Base-by-base conservation (phyloP, 179 eudicot genomes). In the Beta corolliflora region DNA sequence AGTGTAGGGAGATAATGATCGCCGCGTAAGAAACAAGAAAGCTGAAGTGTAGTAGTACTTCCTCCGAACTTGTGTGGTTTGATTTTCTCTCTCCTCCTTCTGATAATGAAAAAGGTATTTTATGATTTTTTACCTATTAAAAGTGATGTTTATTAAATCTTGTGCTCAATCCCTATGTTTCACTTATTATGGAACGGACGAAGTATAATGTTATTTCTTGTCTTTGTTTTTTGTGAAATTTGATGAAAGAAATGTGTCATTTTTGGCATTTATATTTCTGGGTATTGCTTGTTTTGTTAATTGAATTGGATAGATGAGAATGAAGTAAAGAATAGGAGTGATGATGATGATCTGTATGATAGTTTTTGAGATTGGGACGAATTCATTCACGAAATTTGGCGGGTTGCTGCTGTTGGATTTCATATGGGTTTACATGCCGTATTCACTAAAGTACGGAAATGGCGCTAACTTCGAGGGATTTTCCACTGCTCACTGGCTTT, bases 1-100 rank as follows among this genome's bases (percentile, higher is more conserved):
- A 59, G n/a, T 9, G 9, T 46, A 8, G 13, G 58, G 31, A 53
- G 60, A 70, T 13, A 56, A 69, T 70, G 71, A 81, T 84, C 73
- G 77, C 77, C 85, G 81, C 81, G 76, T 81, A 81, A 29, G 76
- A 55, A 64, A 21, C 10, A 52, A 4, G 59, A 45, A n/a, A 81
- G 15, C 25, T 53, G 59, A 58, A 36, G 12, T 36, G 2, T 3
- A 36, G n/a, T n/a, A n/a, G n/a, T n/a, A n/a, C n/a, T n/a, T n/a
- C n/a, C n/a, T n/a, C n/a, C n/a, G n/a, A n/a, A n/a, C n/a, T n/a
- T n/a, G n/a, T n/a, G n/a, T n/a, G n/a, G n/a, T n/a, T n/a, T n/a
- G n/a, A n/a, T n/a, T n/a, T n/a, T n/a, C n/a, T n/a, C n/a, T n/a
- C n/a, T n/a, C n/a, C n/a, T n/a, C n/a, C n/a, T n/a, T n/a, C n/a